Percentiles rank a stretch among this genome's conserved stretches.
Conservation (phyloP, 345 rosid species). For the Murraya koenigii region DNA sequence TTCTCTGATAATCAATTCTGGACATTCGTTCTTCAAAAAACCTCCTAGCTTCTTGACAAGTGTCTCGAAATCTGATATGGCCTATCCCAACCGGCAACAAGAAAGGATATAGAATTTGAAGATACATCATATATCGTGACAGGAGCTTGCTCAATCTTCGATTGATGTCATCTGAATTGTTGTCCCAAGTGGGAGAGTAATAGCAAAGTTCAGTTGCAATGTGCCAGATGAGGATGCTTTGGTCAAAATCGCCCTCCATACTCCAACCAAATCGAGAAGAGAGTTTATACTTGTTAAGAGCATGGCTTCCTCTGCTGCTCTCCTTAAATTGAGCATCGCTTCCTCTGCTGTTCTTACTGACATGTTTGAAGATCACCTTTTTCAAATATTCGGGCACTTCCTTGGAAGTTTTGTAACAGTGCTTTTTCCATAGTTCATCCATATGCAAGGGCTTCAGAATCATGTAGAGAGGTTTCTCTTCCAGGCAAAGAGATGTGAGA, state of each 20-base stretch:
- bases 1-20: background rate
- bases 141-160: background rate
- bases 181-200: background rate
- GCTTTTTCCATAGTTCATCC: background rate
- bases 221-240: conserved; percentile 13
- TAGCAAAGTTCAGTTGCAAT: conserved; percentile 13
- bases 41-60: background rate
- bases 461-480: background rate
- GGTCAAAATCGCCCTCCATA: background rate
- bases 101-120: conserved; percentile 5
- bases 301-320: background rate
- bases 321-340: background rate
- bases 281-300: background rate
- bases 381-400: background rate
- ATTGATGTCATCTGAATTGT: background rate
- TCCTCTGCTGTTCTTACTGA: background rate
- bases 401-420: background rate
- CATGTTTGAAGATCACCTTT: background rate
- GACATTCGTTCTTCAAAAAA: background rate
- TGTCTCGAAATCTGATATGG: conserved; percentile 15
- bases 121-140: conserved; percentile 8
- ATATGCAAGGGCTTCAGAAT: background rate
- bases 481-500: background rate
- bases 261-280: background rate
- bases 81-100: conserved; percentile 15